Evolutionary conservation across 2,329 filamentous ascomycete genomes (phyloP).

Genomic region (Herpotrichia juniperi): DNA sequence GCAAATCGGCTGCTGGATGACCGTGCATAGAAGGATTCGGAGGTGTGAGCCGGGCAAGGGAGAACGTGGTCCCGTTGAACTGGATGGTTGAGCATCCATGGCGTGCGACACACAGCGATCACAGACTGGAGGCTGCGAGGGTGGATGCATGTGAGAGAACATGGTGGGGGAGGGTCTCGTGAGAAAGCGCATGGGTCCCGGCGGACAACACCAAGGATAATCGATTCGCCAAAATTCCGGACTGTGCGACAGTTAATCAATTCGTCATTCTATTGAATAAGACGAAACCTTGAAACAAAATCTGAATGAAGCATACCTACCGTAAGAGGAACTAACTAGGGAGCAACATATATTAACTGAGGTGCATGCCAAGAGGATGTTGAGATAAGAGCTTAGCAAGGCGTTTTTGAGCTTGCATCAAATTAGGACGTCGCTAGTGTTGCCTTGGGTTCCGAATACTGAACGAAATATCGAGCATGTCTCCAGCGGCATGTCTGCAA

Average conservation of each 20-base stretch:
- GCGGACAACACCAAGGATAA: constrained; percentile 7
- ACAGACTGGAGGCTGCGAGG: not conserved
- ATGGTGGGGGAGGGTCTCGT: constrained; percentile 22
- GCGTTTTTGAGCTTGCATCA: constrained; percentile 10
- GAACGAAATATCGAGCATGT: not conserved
- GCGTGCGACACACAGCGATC: not conserved
- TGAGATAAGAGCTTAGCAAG: constrained; percentile 22
- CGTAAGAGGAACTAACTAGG: constrained; percentile 13
- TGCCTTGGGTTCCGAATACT: not conserved
- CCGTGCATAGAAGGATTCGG: constrained; percentile 9
- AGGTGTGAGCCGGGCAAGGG: constrained; percentile 10
- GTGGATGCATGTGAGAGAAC: constrained; percentile 15
- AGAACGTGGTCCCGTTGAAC: constrained; percentile 6
- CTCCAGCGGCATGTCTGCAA: not conserved
- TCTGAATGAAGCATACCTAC: constrained; percentile 20
- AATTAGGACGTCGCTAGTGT: constrained; percentile 8
- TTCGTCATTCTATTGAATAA: constrained; percentile 23
- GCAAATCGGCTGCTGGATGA: not conserved
- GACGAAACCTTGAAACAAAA: constrained; percentile 23
- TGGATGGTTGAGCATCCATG: constrained; percentile 3
- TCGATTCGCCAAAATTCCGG: constrained; percentile 15
- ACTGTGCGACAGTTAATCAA: constrained; percentile 21
- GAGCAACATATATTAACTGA: constrained; percentile 7
- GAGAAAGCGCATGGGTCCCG: constrained; percentile 17
- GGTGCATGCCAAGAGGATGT: constrained; percentile 25